A percentile compares a stretch with the other conserved stretches of the same genome.
Evolutionary conservation across 805 yeast species (phyloP).

Genomic region (Starmerella bombi): DNA sequence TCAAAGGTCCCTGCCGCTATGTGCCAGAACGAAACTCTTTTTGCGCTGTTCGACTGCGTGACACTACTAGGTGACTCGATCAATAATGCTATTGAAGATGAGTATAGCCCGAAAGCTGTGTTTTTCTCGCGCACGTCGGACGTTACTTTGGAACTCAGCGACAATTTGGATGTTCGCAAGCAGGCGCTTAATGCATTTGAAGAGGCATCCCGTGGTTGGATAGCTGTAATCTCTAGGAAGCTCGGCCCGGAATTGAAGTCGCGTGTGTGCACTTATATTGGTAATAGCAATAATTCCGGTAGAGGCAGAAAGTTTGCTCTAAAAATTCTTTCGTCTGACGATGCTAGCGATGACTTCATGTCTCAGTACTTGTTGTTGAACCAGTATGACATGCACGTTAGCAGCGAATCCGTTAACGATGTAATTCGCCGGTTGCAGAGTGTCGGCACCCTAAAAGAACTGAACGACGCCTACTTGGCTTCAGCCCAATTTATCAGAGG

Average conservation of each 20-base stretch:
- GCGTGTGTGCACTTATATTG: slow-evolving; percentile 62
- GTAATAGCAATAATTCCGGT: slow-evolving; percentile 24
- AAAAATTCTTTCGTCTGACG: slow-evolving; percentile 40
- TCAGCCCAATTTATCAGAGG: slow-evolving; percentile 7
- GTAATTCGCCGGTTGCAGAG: background rate
- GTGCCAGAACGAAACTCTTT: slow-evolving; percentile 61
- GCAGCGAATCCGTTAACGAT: background rate
- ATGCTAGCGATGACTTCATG: slow-evolving; percentile 29
- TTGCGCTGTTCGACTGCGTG: slow-evolving; percentile 67
- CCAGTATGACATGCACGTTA: background rate
- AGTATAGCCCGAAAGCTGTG: slow-evolving; percentile 69
- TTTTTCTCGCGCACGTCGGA: slow-evolving; percentile 38
- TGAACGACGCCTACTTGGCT: slow-evolving; percentile 4
- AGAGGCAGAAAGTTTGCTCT: slow-evolving; percentile 84
- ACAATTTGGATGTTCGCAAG: slow-evolving; percentile 61
- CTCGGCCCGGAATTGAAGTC: slow-evolving; percentile 66
- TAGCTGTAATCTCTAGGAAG: slow-evolving; percentile 40
- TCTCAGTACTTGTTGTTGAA: slow-evolving; percentile 13
- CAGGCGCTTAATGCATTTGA: slow-evolving; percentile 50
- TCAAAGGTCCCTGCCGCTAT: slow-evolving; percentile 59
- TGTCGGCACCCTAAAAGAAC: slow-evolving; percentile 1
- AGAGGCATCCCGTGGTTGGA: slow-evolving; percentile 54
- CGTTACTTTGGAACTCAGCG: slow-evolving; percentile 50
- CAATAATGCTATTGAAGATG: slow-evolving; percentile 69
- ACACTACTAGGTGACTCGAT: slow-evolving; percentile 66